Percentiles rank a stretch among this genome's conserved stretches.
Conservation (phyloP, 352 stramenopile genomes). For the Phytophthora pini region DNA sequence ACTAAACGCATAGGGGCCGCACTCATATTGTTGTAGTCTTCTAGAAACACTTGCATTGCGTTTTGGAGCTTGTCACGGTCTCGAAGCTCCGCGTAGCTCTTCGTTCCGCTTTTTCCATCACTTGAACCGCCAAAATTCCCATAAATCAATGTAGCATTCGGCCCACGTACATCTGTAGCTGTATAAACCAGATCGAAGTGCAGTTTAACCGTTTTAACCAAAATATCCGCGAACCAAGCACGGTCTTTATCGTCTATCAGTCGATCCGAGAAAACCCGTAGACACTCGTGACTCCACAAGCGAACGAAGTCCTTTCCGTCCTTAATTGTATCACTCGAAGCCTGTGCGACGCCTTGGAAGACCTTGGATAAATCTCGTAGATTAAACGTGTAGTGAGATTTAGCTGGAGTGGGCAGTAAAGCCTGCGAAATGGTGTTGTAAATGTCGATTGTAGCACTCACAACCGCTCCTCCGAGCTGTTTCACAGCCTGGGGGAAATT, state of each 20-base stretch:
- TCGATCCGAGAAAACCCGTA: conserved; percentile 92
- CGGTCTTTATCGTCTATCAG: conserved; percentile 92
- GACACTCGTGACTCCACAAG: conserved; percentile 93
- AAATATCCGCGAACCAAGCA: conserved; percentile 81
- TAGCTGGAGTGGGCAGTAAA: conserved; percentile 92
- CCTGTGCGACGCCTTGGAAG: conserved; percentile 92
- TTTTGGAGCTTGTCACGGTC: conserved; percentile 82
- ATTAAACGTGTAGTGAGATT: conserved; percentile 97
- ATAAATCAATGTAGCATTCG: conserved; percentile 85
- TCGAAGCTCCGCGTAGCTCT: conserved; percentile 90
- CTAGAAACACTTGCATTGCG: conserved; percentile 92
- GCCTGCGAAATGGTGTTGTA: conserved; percentile 92
- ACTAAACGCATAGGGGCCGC: conserved; percentile 94
- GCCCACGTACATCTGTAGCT: conserved; percentile 56
- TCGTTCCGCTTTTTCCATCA: conserved; percentile 65
- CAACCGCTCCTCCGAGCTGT: conserved; percentile 64
- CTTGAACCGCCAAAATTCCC: conserved; percentile 81
- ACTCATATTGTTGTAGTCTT: conserved; percentile 97
- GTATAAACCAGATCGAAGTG: conserved; percentile 87
- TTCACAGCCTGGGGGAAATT: conserved; percentile 88
- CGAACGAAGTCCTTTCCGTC: conserved; percentile 89
- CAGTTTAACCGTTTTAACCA: conserved; percentile 71
- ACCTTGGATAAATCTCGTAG: conserved; percentile 94
- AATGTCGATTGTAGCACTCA: conserved; percentile 91
- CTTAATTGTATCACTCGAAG: conserved; percentile 75